Evolutionary conservation across 2,329 filamentous ascomycete genomes (phyloP).

Genomic region (Metarhizium brunneum): DNA sequence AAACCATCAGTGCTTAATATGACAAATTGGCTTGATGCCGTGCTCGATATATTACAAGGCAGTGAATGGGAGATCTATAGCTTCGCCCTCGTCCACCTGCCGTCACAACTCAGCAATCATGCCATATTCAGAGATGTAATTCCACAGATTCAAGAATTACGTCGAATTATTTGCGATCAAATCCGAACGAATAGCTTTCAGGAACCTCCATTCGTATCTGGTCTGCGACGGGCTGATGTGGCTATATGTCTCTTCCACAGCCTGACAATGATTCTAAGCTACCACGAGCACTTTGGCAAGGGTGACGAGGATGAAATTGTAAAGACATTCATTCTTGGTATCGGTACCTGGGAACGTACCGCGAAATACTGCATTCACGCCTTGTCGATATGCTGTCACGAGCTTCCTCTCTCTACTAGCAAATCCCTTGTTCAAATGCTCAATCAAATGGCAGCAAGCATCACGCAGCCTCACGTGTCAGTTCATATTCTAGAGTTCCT

Average conservation of each 20-base stretch:
- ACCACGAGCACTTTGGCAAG: constrained; percentile 76
- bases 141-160: constrained; percentile 64
- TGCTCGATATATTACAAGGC: constrained; percentile 64
- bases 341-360: constrained; percentile 75
- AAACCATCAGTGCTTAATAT: constrained; percentile 40
- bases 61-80: constrained; percentile 89
- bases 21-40: constrained; percentile 64
- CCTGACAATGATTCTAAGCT: constrained; percentile 81
- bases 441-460: constrained; percentile 90
- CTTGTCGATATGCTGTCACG: constrained; percentile 88
- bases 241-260: constrained; percentile 82
- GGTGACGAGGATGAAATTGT: constrained; percentile 85
- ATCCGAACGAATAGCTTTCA: constrained; percentile 68
- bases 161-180: constrained; percentile 72
- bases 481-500: constrained; percentile 95
- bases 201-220: constrained; percentile 70
- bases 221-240: constrained; percentile 78
- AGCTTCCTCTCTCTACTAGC: constrained; percentile 78
- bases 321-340: constrained; percentile 74
- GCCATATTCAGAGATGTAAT: constrained; percentile 70
- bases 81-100: constrained; percentile 77
- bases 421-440: constrained; percentile 80
- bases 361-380: constrained; percentile 93
- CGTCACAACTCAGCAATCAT: constrained; percentile 83
- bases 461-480: constrained; percentile 84